A percentile compares a stretch with the other conserved stretches of the same genome.
Conservation (phyloP, 1,284 basidiomycete genomes). For the Rhodotorula sp. region DNA sequence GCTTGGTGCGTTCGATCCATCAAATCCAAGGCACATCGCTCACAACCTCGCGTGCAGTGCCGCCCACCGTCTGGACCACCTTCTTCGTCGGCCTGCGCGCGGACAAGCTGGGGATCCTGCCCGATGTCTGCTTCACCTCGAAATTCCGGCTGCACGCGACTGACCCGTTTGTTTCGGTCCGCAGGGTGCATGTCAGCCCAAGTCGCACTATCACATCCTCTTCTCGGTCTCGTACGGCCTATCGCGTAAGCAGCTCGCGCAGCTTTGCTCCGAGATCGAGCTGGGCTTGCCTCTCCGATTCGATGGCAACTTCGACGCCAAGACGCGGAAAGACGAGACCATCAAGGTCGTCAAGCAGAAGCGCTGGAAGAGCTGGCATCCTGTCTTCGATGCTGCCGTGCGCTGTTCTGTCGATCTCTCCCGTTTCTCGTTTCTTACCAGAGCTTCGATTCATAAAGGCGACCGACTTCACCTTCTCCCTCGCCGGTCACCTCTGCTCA, state of each 20-base stretch:
- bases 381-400: slow-evolving; percentile 26
- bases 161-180: neutral
- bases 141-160: neutral
- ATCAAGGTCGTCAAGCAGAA: neutral
- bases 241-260: slow-evolving; percentile 64
- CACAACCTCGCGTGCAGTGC: slow-evolving; percentile 56
- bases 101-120: slow-evolving; percentile 44
- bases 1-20: slow-evolving; percentile 58
- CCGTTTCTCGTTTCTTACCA: neutral
- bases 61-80: slow-evolving; percentile 70
- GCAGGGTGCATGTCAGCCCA: slow-evolving; percentile 19
- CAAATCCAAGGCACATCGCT: too few relatives aligned
- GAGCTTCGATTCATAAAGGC: slow-evolving; percentile 35
- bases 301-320: slow-evolving; percentile 27
- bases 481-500: slow-evolving; percentile 16
- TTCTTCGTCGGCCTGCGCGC: slow-evolving; percentile 66
- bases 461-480: slow-evolving; percentile 33
- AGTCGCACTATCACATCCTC: slow-evolving; percentile 67
- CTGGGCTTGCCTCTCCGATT: slow-evolving; percentile 54
- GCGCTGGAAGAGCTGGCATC: slow-evolving; percentile 7
- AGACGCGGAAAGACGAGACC: neutral
- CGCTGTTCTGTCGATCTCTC: neutral
- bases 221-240: slow-evolving; percentile 75
- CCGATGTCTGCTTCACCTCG: slow-evolving; percentile 8
- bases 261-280: slow-evolving; percentile 66